These are phyloP conservation scores for Hapsidospora chrysogenum DNA, from an alignment of 495 filamentous ascomycete species.

Conservation along the genomic window DNA sequence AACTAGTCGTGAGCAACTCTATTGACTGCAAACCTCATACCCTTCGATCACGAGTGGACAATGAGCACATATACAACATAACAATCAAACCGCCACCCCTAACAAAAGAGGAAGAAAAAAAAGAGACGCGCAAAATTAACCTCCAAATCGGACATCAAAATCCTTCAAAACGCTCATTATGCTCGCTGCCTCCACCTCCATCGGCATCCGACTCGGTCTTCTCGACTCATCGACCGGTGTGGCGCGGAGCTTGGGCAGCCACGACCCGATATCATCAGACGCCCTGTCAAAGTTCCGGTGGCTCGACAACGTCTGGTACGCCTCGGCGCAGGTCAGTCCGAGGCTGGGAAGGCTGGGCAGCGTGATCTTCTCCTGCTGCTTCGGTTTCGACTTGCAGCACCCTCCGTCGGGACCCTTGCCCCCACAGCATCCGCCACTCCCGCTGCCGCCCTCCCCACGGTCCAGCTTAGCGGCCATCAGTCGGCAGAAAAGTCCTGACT, in stretches of 20 bases:
- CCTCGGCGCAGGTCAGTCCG: constrained; percentile 52
- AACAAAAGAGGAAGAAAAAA: too few species aligned
- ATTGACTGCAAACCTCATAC: not conserved
- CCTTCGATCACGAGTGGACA: too few species aligned
- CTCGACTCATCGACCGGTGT: constrained; percentile 17
- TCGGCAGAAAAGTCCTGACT: constrained; percentile 73
- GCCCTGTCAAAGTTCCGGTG: constrained; percentile 68
- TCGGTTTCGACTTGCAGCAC: constrained; percentile 16
- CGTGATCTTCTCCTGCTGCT: constrained; percentile 1
- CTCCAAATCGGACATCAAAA: constrained; percentile 64
- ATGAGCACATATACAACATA: too few species aligned
- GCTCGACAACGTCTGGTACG: constrained; percentile 65
- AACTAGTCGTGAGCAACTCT: not conserved
- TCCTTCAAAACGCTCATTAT: constrained; percentile 74
- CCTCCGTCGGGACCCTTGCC: constrained; percentile 16
- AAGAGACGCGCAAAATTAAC: not conserved
- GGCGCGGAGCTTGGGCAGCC: constrained; percentile 58
- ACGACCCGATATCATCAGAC: constrained; percentile 53
- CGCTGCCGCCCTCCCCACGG: constrained; percentile 16
- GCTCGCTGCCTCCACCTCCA: constrained; percentile 73
- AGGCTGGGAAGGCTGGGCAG: constrained; percentile 6
- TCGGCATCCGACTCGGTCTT: constrained; percentile 23
- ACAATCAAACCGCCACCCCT: too few species aligned
- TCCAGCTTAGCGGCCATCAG: constrained; percentile 53
- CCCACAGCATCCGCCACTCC: constrained; percentile 38